Conservation (phyloP, 257 asterid species). For the Solanum tarijense region DNA sequence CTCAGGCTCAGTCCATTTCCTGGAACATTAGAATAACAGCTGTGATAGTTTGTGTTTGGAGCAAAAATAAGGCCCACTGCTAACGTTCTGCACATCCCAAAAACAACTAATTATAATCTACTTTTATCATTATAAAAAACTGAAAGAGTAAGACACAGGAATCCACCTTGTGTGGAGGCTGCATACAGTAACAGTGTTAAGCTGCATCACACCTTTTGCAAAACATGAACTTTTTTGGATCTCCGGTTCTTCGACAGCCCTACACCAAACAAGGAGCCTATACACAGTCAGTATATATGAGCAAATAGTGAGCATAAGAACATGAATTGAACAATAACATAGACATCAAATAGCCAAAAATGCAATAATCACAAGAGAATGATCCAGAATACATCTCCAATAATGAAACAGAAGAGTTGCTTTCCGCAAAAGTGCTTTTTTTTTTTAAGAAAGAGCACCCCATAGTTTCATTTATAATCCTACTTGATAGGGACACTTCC, state of each 20-base stretch:
- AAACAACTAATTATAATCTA: slow-evolving; percentile 8
- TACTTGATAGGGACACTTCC: neutral
- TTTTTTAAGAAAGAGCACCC: neutral
- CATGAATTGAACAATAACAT: neutral
- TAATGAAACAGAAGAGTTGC: neutral
- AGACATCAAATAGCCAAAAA: neutral
- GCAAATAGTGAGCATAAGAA: neutral
- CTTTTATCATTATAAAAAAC: neutral
- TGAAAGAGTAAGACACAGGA: neutral
- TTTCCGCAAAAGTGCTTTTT: neutral
- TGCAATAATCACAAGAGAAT: neutral
- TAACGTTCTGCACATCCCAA: slow-evolving; percentile 54
- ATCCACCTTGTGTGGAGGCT: slow-evolving; percentile 94
- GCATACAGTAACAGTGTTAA: slow-evolving; percentile 88
- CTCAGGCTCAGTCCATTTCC: slow-evolving; percentile 92
- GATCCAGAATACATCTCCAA: neutral
- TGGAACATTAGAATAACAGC: slow-evolving; percentile 86
- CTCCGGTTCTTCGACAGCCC: slow-evolving; percentile 91
- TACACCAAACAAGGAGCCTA: slow-evolving; percentile 14
- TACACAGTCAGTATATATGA: neutral
- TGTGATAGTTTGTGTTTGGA: slow-evolving; percentile 87
- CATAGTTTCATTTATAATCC: neutral
- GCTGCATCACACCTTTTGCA: slow-evolving; percentile 98
- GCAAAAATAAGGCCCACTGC: slow-evolving; percentile 91
- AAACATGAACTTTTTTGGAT: slow-evolving; percentile 84